These are phyloP conservation scores for Globisporangium radiosum DNA, from an alignment of 352 stramenopile genomes.

Conservation along the genomic window DNA sequence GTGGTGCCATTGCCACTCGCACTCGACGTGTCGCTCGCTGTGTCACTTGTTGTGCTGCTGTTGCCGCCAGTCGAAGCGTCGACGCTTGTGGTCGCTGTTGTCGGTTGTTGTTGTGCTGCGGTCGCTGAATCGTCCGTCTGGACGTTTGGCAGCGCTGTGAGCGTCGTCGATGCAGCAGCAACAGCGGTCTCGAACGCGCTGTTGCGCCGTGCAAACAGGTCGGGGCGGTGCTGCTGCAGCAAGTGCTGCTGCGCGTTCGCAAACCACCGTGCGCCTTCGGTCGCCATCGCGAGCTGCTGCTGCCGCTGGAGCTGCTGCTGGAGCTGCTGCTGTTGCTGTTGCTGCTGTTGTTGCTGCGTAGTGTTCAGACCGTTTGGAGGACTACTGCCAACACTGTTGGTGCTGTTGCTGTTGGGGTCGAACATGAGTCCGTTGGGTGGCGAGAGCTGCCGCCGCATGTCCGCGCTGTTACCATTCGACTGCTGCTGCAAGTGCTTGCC, in stretches of 20 bases:
- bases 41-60: background rate
- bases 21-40: background rate
- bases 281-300: conserved; percentile 12
- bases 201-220: conserved; percentile 15
- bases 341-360: conserved; percentile 8
- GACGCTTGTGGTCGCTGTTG: background rate
- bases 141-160: conserved; percentile 27
- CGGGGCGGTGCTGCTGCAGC: conserved; percentile 13
- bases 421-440: conserved; percentile 11
- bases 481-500: conserved; percentile 22
- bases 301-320: conserved; percentile 18
- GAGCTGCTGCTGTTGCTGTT: conserved; percentile 15
- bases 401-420: background rate
- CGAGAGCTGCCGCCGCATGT: conserved; percentile 9
- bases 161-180: conserved; percentile 26
- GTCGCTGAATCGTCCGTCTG: background rate
- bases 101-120: conserved; percentile 3
- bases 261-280: conserved; percentile 12
- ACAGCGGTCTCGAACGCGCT: conserved; percentile 23
- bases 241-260: conserved; percentile 4
- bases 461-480: background rate
- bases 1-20: background rate
- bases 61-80: background rate
- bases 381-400: background rate
- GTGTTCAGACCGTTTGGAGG: background rate